Base-by-base conservation (phyloP, 352 stramenopile genomes). In the Pythium monospermum region DNA sequence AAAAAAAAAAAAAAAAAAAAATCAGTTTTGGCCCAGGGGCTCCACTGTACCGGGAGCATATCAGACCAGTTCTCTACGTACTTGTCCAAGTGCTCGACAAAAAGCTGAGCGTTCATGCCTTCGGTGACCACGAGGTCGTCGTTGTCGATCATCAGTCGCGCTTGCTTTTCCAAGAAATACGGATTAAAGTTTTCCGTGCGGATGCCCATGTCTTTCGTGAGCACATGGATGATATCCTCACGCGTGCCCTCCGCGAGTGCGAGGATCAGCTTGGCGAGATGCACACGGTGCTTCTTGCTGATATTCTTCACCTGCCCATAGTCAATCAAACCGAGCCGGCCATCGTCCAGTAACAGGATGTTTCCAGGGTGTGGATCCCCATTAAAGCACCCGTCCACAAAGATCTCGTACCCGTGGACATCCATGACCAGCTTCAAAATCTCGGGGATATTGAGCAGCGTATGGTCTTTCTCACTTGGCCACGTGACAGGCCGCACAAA, bases 261-360 rank as follows among this genome's bases (percentile, higher is more conserved):
- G 28, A 95, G 68, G 39, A 95, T 83, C n/a, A 94, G 63, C 60
- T 83, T 81, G n/a, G 86, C 84, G 31, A 94, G 66, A 26, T 83
- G 70, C 49, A 87, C 30, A 1, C 83, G 68, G 33, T 85, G 71
- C 54, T 89, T 68, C 43, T 68, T 68, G 12, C 61, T 76, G 31
- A 94, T 87, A 48, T 92, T 75, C 59, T 94, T 96, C 36, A 94
- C 86, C 57, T 97, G 90, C 15, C 90, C 90, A 49, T 96, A 97
- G 67, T 97, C 90, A 37, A 97, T 94, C 40, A 97, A 66, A 3
- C 90, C 90, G 5, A 97, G 62, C 7, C 83, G 79, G 3, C 88
- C 88, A 42, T 96, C 87, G 6, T 93, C 74, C 15, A 97, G 71
- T 38, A 97, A 69, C 57, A 97, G 45, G 35, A 97, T 96, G 56